These are phyloP conservation scores for Mycena vitilis DNA, from an alignment of 768 basidiomycete genomes.

Conservation along the genomic window DNA sequence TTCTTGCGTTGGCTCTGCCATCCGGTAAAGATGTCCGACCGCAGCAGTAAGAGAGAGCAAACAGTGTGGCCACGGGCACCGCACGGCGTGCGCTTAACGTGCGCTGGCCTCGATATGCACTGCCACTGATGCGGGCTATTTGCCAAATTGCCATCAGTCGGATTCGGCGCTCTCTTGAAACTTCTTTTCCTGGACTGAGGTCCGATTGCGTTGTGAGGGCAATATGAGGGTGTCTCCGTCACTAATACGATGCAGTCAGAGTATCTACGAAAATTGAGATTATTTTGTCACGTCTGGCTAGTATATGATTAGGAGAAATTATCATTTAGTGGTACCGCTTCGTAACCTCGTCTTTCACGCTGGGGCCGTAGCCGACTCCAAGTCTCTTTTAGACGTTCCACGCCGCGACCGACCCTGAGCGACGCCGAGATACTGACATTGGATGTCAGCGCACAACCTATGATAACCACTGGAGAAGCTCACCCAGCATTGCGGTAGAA, in stretches of 20 bases:
- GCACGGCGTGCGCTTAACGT: no score
- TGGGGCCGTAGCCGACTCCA: not conserved
- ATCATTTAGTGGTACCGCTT: constrained; percentile 11
- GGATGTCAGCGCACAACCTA: not conserved
- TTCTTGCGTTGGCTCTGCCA: not conserved
- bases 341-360: constrained; percentile 12
- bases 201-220: no score
- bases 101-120: not conserved
- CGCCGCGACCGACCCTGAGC: not conserved
- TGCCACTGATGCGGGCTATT: not conserved
- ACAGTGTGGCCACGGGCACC: no score
- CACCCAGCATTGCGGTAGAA: constrained; percentile 5
- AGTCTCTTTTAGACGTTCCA: not conserved
- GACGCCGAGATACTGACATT: not conserved
- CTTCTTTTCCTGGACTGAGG: no score
- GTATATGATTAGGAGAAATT: not conserved
- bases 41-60: no score
- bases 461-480: not conserved
- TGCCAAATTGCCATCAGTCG: no score
- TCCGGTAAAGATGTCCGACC: not conserved
- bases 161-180: no score
- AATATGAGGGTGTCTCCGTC: no score
- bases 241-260: no score
- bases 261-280: no score
- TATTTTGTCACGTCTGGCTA: not conserved